Percentiles rank a stretch among this genome's conserved stretches.
These are phyloP conservation scores for Pulicaria dysenterica DNA, from an alignment of 129 eudicot species.

Conservation along the genomic window DNA sequence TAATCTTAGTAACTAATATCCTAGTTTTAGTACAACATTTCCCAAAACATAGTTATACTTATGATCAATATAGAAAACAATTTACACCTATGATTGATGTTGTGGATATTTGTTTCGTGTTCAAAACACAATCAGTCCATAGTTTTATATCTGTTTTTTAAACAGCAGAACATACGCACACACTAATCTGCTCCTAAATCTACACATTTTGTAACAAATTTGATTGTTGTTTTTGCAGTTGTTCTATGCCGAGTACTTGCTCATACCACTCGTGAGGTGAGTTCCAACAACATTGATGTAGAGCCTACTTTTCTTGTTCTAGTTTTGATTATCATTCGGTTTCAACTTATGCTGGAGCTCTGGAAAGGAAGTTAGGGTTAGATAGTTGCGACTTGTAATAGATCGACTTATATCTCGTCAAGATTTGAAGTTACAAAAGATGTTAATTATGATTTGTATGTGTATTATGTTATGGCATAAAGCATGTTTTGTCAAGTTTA, in stretches of 20 bases:
- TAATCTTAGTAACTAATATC: neutral
- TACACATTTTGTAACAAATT: neutral
- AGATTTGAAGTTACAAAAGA: constrained; percentile 18
- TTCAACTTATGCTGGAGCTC: constrained; percentile 2
- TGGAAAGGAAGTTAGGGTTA: constrained; percentile 25
- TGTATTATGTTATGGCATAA: constrained; percentile 10
- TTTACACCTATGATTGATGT: neutral
- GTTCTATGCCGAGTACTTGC: constrained; percentile 93
- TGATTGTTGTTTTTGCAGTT: constrained; percentile 52
- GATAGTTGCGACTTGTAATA: constrained; percentile 27
- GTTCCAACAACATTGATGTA: constrained; percentile 11
- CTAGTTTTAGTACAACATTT: neutral
- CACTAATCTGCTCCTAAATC: no score
- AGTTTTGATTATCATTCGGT: constrained; percentile 16
- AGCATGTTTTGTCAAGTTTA: constrained; percentile 4
- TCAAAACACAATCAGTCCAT: neutral
- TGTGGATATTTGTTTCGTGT: neutral
- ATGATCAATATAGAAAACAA: no score
- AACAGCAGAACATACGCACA: no score
- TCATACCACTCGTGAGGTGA: constrained; percentile 91
- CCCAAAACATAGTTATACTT: neutral
- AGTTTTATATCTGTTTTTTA: no score
- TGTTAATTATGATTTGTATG: constrained; percentile 2
- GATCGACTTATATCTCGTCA: neutral
- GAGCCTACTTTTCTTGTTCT: constrained; percentile 2